A percentile compares a stretch with the other conserved stretches of the same genome.
Evolutionary conservation across 306 rosid species (phyloP).

Genomic region (Cercis canadensis): DNA sequence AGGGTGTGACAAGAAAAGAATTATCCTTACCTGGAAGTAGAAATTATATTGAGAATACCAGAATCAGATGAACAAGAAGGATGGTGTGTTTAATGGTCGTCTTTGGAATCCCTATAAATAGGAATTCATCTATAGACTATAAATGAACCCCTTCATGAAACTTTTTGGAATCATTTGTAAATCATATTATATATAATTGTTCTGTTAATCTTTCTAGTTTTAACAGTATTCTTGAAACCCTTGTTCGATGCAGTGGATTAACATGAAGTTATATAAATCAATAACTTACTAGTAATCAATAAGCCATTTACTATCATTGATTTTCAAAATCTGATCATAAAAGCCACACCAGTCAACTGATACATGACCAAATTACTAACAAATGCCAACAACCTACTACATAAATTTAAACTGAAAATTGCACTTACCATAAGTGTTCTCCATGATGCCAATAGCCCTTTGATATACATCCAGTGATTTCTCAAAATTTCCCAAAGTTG

Average conservation of each 20-base stretch:
- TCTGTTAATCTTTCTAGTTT: neutral
- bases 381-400: slow-evolving; percentile 25
- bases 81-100: neutral
- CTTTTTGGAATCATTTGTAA: too few species aligned
- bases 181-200: too few species aligned
- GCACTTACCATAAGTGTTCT: slow-evolving; percentile 65
- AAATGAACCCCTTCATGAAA: too few species aligned
- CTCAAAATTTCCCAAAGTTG: slow-evolving; percentile 64
- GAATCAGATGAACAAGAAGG: neutral
- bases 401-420: neutral
- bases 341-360: slow-evolving; percentile 28
- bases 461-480: slow-evolving; percentile 63
- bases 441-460: slow-evolving; percentile 75
- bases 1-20: slow-evolving; percentile 70
- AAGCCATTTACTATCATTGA: neutral
- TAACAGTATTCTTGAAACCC: neutral
- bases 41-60: slow-evolving; percentile 24
- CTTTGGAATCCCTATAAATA: too few species aligned
- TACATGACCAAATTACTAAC: slow-evolving; percentile 6
- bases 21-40: slow-evolving; percentile 62
- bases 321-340: neutral
- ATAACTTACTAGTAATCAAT: too few species aligned
- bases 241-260: slow-evolving; percentile 4
- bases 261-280: neutral
- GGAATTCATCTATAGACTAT: too few species aligned